Percentiles rank a stretch among this genome's conserved stretches.
These are phyloP conservation scores for Avicennia marina DNA, from an alignment of 257 asterid genomes.

Conservation along the genomic window DNA sequence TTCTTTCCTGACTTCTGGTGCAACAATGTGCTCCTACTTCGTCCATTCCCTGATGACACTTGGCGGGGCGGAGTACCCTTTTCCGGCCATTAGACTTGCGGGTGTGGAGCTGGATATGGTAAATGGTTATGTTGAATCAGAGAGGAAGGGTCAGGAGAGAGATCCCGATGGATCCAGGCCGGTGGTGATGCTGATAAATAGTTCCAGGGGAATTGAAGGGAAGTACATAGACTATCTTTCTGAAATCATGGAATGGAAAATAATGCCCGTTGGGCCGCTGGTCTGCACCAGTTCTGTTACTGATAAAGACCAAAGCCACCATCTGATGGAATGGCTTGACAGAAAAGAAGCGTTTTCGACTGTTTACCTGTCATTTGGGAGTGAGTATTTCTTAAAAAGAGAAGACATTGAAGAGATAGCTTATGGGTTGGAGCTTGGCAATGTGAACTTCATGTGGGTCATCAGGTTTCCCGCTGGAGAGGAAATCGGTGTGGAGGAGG, in stretches of 20 bases:
- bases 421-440: constrained; percentile 48
- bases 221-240: constrained; percentile 38
- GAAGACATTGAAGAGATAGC: constrained; percentile 57
- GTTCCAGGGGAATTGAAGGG: constrained; percentile 34
- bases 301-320: background rate
- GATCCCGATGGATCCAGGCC: constrained; percentile 14
- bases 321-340: constrained; percentile 45
- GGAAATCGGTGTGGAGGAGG: constrained; percentile 8
- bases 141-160: background rate
- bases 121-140: background rate
- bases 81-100: background rate
- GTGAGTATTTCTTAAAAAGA: constrained; percentile 37
- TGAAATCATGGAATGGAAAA: background rate
- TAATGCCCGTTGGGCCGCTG: constrained; percentile 31
- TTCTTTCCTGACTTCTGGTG: constrained; percentile 29
- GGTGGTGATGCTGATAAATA: constrained; percentile 28
- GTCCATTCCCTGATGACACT: background rate
- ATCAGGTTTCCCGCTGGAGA: constrained; percentile 39
- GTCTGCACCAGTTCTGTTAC: constrained; percentile 1
- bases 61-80: constrained; percentile 25
- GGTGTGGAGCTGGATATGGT: background rate
- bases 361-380: constrained; percentile 55
- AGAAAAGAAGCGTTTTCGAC: constrained; percentile 26
- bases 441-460: constrained; percentile 55
- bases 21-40: constrained; percentile 24